Base-by-base conservation (phyloP, 768 basidiomycete species). In the Boletus speciosus region DNA sequence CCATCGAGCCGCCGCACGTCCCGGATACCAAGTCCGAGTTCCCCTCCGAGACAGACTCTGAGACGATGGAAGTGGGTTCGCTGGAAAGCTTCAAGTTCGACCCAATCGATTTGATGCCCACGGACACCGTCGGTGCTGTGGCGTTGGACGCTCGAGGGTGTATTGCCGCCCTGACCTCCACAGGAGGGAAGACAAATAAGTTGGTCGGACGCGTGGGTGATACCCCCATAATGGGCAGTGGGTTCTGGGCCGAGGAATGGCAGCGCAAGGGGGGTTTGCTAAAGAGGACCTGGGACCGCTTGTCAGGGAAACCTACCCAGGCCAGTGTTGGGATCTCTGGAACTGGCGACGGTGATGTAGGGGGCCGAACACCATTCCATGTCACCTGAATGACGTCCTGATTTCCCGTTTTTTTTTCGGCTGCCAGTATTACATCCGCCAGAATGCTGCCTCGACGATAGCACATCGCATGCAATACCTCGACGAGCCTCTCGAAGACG, bases 171-270 rank as follows among this genome's bases (percentile, higher is more conserved):
- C 72, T 85, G 16, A 93, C 91, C 1, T 91, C 90, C 1, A 93
- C 90, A 0, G 91, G 91, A 35, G 90, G 91, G 1, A 75, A 74
- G 44, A 93, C 89, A 36, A 93, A 93, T 70, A 93, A 93, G 67
- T 76, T 90, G 9, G 85, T 84, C 16, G 90, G 90, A 7, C 78
- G 90, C 5, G 74, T 93, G n/a, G 90, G 90, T 4, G 91, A 92
- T 61, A 93, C 91, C 1, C 90, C 90, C 0, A 67, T 78, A 29
- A 84, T 88, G 81, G 89, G 86, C 5, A 73, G 81, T 12, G 91
- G 90, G 0, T 93, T 85, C 70, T 93, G 89, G 89, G 88, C 89
- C 9, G 89, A 89, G 61, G 84, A 90, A 69, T 93, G 90, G 90
- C 56, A 55, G 51, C 69, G 54, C 52, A 69, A 59, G 58, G 69